Conservation (phyloP, 495 filamentous ascomycete genomes). For the Xylaria sp. region DNA sequence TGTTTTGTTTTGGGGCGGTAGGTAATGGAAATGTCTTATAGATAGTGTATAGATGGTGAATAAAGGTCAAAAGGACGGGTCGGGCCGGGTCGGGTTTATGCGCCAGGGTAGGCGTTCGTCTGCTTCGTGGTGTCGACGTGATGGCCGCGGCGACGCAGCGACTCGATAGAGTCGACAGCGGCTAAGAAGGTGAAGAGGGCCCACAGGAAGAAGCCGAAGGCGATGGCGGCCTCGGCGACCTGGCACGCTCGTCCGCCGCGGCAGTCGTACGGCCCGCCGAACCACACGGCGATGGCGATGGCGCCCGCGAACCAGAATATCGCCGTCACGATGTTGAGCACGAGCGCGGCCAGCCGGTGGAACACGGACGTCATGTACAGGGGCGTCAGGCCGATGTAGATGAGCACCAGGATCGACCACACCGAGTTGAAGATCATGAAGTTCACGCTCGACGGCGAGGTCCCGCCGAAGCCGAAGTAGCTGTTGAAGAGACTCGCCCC, state of each 20-base stretch:
- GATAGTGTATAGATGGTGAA: too few relatives aligned
- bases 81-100: too few relatives aligned
- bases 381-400: constrained; percentile 71
- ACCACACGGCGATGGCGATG: constrained; percentile 71
- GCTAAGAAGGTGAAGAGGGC: constrained; percentile 48
- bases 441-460: constrained; percentile 60
- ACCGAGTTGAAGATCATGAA: constrained; percentile 78
- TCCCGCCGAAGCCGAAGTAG: constrained; percentile 31
- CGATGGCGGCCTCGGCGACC: constrained; percentile 50
- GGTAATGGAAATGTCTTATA: too few relatives aligned
- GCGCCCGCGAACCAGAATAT: constrained; percentile 90
- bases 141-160: constrained; percentile 44
- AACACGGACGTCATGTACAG: constrained; percentile 62
- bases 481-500: constrained; percentile 47
- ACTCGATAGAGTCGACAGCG: constrained; percentile 45
- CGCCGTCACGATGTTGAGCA: constrained; percentile 73
- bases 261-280: constrained; percentile 53
- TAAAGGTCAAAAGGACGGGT: too few relatives aligned
- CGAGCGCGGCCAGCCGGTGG: constrained; percentile 68
- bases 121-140: constrained; percentile 30
- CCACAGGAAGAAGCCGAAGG: constrained; percentile 58
- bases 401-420: constrained; percentile 73
- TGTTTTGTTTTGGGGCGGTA: too few relatives aligned
- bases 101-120: constrained; percentile 42
- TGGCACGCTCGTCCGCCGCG: constrained; percentile 44